Base-by-base conservation (phyloP, 129 eudicot species). In the Dittrichia graveolens region DNA sequence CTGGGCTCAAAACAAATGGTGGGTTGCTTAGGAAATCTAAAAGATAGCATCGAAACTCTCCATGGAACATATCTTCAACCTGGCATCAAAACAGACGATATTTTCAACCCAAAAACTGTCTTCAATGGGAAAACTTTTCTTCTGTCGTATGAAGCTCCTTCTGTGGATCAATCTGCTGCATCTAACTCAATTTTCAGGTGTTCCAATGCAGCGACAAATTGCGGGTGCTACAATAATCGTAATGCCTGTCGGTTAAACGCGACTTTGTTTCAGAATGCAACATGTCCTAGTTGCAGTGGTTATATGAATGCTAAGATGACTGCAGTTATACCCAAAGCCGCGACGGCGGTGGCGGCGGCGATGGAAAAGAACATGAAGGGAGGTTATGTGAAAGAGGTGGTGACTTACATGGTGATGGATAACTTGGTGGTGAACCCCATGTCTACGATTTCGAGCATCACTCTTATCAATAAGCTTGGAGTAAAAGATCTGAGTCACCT, bases 401-500 rank as follows among this genome's bases (percentile, higher is more conserved):
- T 24, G 67, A 72, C 43, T 3, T 72, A 72, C 24, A 57, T 72
- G 54, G 56, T 72, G 4, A 72, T 58, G 57, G 67, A 18, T 72
- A 39, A 72, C 46, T 43, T 71, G 39, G 55, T 55, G 4, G 53
- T 71, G 19, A 56, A 19, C 3, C 66, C 66, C 4, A 71, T 56
- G 54, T 71, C 75, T 40, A 40, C 75, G 10, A 68, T 68, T 48
- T 68, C 73, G n/a, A 47, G 61, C 44, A 68, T 47, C 31, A 47
- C 61, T 12, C 45, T 68, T 39, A 34, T 68, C 73, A 49, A 56
- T 9, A 71, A 10, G 41, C 55, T 55, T 71, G 43, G 8, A 10
- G 24, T 71, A 3, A 71, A 71, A 42, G 75, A 71, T 38, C 11
- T 71, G 19, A 57, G 52, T 56, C 43, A 35, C n/a, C 53, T 71